Evolutionary conservation across 108 stramenopile genomes (phyloP), one percentile per base, ranked within the genome.

Genomic region (Cyclotella distinguenda): DNA sequence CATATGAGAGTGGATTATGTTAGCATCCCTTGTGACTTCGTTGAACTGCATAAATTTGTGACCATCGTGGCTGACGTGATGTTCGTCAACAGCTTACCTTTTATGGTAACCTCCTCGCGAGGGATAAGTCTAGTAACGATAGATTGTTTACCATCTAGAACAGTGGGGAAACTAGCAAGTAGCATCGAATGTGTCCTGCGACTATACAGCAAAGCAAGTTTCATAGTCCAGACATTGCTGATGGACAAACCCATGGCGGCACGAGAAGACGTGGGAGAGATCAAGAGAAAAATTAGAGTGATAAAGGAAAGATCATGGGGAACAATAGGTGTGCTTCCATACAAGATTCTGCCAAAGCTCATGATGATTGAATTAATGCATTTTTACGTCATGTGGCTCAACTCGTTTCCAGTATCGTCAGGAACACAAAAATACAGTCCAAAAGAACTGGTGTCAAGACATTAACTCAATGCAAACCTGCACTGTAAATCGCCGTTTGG

Each of bases 91-190:
- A 60, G 64, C 16, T 4, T 80, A 9, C 49, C 51, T 15, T 70
- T 75, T 31, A 60, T 81, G 2, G 48, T 74, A 13, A 70, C 72
- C 1, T 50, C 78, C 5, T 64, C 72, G 6, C 53, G 43, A 6
- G 60, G 68, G 23, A 31, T 81, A 3, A 44, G 72, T 60, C 72
- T 78, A 42, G 15, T 75, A 16, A 84, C 80, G 0, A 58, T 55
- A 0, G 57, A 73, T 30, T 43, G 27, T 42, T 38, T 32, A 11
- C 74, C 74, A 6, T 22, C 8, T 19, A 49, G 68, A 11, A 76
- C 36, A 13, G 43, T 70, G 7, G 25, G 21, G 4, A 58, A 38
- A 6, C 30, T 57, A 33, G 59, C 45, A 16, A 28, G n/a, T 12
- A 2, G 19, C 19, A 19, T 61, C 34, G 34, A 58, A 18, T 16